Evolutionary conservation across 805 yeast species (phyloP).

Genomic region (Starmerella potacharoeniae): DNA sequence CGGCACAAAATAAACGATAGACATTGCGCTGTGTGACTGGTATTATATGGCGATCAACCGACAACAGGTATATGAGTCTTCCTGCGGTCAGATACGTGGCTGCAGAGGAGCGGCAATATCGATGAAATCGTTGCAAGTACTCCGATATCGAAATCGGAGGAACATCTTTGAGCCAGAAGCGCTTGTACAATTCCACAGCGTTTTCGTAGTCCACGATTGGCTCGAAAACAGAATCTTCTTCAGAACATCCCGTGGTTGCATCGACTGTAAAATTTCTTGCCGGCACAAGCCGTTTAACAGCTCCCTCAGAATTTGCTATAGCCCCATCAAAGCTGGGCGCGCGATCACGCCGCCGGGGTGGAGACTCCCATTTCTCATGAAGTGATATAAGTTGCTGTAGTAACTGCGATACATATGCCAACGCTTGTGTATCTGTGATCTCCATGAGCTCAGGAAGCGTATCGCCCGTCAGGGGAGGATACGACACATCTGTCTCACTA

Average conservation of each 20-base stretch:
- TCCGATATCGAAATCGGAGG: conserved; percentile 25
- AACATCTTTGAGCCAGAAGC: conserved; percentile 23
- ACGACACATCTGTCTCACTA: background rate
- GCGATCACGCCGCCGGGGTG: conserved; percentile 1
- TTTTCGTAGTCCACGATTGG: conserved; percentile 2
- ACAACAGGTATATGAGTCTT: conserved; percentile 27
- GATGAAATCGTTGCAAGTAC: conserved; percentile 30
- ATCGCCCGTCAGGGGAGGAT: background rate
- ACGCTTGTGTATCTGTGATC: conserved; percentile 21
- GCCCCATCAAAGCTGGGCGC: conserved; percentile 17
- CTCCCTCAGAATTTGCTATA: background rate
- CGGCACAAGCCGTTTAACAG: background rate
- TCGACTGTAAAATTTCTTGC: background rate
- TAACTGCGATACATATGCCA: conserved; percentile 20
- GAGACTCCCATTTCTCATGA: conserved; percentile 15
- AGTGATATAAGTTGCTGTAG: conserved; percentile 17
- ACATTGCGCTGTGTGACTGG: conserved; percentile 31
- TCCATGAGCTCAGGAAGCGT: conserved; percentile 7
- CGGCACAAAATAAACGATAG: conserved; percentile 37
- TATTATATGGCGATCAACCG: conserved; percentile 25
- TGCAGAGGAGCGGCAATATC: conserved; percentile 32
- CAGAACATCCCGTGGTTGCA: background rate
- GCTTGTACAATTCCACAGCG: conserved; percentile 14
- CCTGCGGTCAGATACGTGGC: conserved; percentile 33
- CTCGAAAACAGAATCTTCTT: background rate